phyloP scores from a whole-genome alignment of 306 rosid genomes.

The Quercus bicolor region DNA sequence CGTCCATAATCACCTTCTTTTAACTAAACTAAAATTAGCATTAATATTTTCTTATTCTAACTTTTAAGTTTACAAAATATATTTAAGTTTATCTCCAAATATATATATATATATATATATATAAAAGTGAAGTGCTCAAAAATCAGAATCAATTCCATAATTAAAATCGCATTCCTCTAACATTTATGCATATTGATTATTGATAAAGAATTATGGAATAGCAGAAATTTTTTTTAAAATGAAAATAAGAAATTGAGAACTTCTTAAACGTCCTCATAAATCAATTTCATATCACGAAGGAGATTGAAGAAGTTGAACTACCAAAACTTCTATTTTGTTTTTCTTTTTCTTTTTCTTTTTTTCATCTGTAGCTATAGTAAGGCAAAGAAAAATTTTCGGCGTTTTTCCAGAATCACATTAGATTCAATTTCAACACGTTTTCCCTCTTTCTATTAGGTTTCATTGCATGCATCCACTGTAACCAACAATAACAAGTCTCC shows the following conservation, averaged over 20 bases:
- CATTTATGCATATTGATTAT: no score
- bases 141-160: no score
- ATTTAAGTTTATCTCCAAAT: no score
- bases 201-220: no score
- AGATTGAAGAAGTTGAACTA: constrained; percentile 86
- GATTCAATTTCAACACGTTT: constrained; percentile 54
- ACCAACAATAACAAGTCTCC: constrained; percentile 26
- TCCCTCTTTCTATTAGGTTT: constrained; percentile 34
- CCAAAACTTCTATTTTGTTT: constrained; percentile 66
- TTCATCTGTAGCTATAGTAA: constrained; percentile 66
- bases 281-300: constrained; percentile 87
- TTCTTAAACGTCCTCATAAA: constrained; percentile 85
- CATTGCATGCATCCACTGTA: constrained; percentile 33
- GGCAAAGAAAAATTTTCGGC: constrained; percentile 74
- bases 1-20: no score
- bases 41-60: no score
- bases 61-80: no score
- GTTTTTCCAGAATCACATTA: constrained; percentile 72
- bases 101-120: no score
- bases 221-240: not conserved
- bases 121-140: no score
- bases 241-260: constrained; percentile 20
- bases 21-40: no score
- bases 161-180: no score
- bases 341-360: constrained; percentile 52